Conservation (phyloP, 1,284 basidiomycete species). For the Rhodotorula sp. region DNA sequence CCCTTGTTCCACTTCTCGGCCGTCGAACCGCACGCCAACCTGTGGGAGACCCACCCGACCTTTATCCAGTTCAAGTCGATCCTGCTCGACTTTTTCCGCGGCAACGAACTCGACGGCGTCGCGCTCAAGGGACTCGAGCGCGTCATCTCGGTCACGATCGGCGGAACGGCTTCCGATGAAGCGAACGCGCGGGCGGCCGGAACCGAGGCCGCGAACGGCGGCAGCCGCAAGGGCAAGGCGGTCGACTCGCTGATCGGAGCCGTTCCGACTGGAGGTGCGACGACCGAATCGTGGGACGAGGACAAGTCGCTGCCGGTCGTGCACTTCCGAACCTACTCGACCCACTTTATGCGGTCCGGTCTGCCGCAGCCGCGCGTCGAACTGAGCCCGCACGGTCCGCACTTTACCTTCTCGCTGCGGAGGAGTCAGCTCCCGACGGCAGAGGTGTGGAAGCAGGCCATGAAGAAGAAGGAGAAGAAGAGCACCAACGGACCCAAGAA, state of each 20-base stretch:
- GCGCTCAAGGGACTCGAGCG: conserved; percentile 83
- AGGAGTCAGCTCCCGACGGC: conserved; percentile 71
- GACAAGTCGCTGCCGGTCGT: conserved; percentile 64
- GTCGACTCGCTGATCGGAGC: conserved; percentile 32
- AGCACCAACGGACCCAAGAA: conserved; percentile 80
- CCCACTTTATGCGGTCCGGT: conserved; percentile 71
- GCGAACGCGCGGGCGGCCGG: conserved; percentile 3
- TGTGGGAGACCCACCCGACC: conserved; percentile 87
- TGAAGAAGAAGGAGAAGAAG: conserved; percentile 80
- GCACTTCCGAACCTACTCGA: conserved; percentile 84
- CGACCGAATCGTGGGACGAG: conserved; percentile 30
- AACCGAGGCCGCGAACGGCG: conserved; percentile 2
- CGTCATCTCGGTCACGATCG: conserved; percentile 81
- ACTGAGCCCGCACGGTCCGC: conserved; percentile 86
- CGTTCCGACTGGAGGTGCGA: conserved; percentile 1
- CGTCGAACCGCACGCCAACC: conserved; percentile 53
- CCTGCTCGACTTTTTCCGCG: conserved; percentile 82
- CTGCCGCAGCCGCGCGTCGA: conserved; percentile 74
- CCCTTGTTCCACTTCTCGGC: conserved; percentile 93
- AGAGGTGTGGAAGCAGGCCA: conserved; percentile 75
- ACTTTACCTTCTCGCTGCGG: conserved; percentile 77
- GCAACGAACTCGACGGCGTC: conserved; percentile 78
- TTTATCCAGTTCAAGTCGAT: conserved; percentile 90
- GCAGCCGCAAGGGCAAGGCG: conserved; percentile 16
- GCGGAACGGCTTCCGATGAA: conserved; percentile 39